Evolutionary conservation across 2,329 filamentous ascomycete species (phyloP).

Genomic region (Arachnopeziza araneosa): DNA sequence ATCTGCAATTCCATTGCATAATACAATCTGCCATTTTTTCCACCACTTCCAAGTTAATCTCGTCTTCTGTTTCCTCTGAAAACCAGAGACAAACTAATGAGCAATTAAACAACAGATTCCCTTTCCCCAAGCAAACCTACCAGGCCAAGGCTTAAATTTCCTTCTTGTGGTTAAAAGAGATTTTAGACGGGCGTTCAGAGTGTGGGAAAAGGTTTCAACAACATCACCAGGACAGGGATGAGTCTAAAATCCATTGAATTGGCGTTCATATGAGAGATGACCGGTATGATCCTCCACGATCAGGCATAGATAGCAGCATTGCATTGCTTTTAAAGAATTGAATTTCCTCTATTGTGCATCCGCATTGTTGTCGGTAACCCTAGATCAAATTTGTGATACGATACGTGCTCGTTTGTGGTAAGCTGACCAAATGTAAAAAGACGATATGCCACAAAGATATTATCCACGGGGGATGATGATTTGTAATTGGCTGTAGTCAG

Average conservation of each 20-base stretch:
- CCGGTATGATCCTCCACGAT: slow-evolving; percentile 33
- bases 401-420: neutral
- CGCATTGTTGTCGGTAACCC: neutral
- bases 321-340: slow-evolving; percentile 14
- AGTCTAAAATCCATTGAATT: neutral
- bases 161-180: slow-evolving; percentile 29
- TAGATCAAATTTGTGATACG: neutral
- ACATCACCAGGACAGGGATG: slow-evolving; percentile 28
- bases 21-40: neutral
- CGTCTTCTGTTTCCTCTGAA: slow-evolving; percentile 8
- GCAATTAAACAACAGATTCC: slow-evolving; percentile 51
- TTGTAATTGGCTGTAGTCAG: neutral
- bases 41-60: neutral
- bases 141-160: slow-evolving; percentile 35
- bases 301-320: slow-evolving; percentile 26
- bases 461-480: neutral
- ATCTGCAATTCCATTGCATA: neutral
- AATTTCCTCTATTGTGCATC: slow-evolving; percentile 14
- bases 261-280: slow-evolving; percentile 22
- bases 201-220: slow-evolving; percentile 49
- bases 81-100: slow-evolving; percentile 13
- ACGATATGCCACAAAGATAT: neutral
- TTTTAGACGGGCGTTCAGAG: slow-evolving; percentile 40
- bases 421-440: neutral
- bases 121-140: slow-evolving; percentile 77